Base-by-base conservation (phyloP, 768 basidiomycete genomes). In the Lenzites betulinus region DNA sequence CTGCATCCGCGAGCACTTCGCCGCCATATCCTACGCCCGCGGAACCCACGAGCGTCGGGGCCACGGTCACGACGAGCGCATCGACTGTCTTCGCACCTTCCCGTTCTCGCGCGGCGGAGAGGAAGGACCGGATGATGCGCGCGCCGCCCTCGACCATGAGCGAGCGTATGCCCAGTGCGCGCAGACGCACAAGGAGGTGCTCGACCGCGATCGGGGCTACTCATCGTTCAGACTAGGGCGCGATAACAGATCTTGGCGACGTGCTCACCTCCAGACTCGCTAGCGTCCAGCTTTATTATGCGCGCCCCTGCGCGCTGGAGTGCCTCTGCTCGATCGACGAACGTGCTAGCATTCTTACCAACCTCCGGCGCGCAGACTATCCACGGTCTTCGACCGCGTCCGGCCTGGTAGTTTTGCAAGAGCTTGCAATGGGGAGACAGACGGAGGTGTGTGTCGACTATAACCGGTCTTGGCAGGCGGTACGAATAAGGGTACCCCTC, bases 101-200 rank as follows among this genome's bases (percentile, higher is more conserved):
- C 51, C 55, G 60, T 12, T 39, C 28, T 67, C 60, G 56, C 18
- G 66, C 62, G 25, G 70, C 64, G 41, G 47, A 73, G 13, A 94
- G 74, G 75, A 93, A 92, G 1, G 90, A 86, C 7, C 80, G 77
- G 58, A 99, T 93, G 63, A 99, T 80, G 9, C 76, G 75, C 9
- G 93, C 90, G 16, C 97, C 97, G 53, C 97, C 97, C 76, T 99
- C 97, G 7, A 98, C 91, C 96, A 99, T 99, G 55, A 98, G 76
- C 12, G 87, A 88, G 12, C 74, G 74, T 62, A 96, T 78, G 3
- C 83, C 85, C n/a, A 80, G 75, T 12, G 74, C 72, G n/a, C 73
- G 74, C 25, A 97, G 76, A 7, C 75, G 74, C 13, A 64, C 66
- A 5, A 95, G 82, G 18, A 92, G 71, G 5, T 69, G 69, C 2